Evolutionary conservation across 768 basidiomycete species (phyloP), one percentile per base, ranked within the genome.

Genomic region (Boletus coccyginus): DNA sequence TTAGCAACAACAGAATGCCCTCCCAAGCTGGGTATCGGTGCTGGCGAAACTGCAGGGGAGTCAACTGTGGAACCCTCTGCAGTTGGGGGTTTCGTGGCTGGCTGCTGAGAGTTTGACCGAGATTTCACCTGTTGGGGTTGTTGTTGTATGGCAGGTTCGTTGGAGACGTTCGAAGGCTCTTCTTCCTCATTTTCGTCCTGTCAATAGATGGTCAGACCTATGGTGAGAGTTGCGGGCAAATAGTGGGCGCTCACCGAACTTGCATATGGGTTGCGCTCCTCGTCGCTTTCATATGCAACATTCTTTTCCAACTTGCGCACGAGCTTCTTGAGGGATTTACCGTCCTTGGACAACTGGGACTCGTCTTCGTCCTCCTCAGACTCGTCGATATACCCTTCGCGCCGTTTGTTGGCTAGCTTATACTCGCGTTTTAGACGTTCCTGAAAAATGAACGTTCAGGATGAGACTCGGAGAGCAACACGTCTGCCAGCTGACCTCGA

Each of bases 401-500:
- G 78, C 48, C 75, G 79, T 70, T 90, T 88, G 69, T 92, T 92
- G 19, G 91, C 91, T 27, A 75, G 73, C 66, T 85, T 85, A 63
- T 92, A 91, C 67, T 92, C 90, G 50, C 85, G 83, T 73, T 93
- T 92, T 40, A 93, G 70, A 33, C 91, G 88, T 70, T 92, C 90
- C 91, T 93, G 57, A 36, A 57, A 14, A 47, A 40, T 36, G 16
- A 46, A 35, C 31, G 35, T 52, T 50, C 39, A 36, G 33, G 33
- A 33, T 55, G 39, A 51, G 36, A 29, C 31, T 16, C 3, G 27
- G 29, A 16, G 24, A 39, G 17, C 10, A 27, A 31, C 24, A 8
- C 5, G 5, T 17, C 42, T n/a, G 47, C 12, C 11, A 38, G 66
- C 81, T 36, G 46, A 87, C 91, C 81, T 92, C 88, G 12, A 86